These are phyloP conservation scores for Grosmannia clavigera DNA, from an alignment of 2,329 filamentous ascomycete species.

Conservation along the genomic window DNA sequence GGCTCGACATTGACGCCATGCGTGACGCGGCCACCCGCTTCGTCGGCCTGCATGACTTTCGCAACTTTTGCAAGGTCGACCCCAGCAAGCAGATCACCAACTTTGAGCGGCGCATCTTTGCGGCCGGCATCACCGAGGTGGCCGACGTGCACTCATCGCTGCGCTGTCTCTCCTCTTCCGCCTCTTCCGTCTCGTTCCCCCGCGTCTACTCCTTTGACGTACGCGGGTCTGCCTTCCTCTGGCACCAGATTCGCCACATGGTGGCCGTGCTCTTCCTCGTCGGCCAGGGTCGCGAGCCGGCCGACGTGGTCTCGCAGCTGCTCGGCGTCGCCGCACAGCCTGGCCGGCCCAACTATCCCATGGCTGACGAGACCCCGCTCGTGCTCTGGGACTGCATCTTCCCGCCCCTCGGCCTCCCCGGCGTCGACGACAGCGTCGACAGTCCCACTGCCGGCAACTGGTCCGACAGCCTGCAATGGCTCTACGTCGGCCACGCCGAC, in stretches of 20 bases:
- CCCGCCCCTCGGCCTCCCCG: slow-evolving; percentile 31
- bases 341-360: slow-evolving; percentile 71
- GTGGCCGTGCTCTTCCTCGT: slow-evolving; percentile 85
- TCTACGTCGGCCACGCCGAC: slow-evolving; percentile 59
- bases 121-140: slow-evolving; percentile 66
- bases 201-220: slow-evolving; percentile 83
- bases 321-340: slow-evolving; percentile 63
- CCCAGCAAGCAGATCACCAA: slow-evolving; percentile 78
- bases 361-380: slow-evolving; percentile 80
- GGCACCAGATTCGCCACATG: slow-evolving; percentile 97
- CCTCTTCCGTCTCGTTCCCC: slow-evolving; percentile 26
- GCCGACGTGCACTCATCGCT: slow-evolving; percentile 39
- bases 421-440: slow-evolving; percentile 17
- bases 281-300: slow-evolving; percentile 73
- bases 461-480: slow-evolving; percentile 60
- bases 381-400: slow-evolving; percentile 97
- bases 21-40: slow-evolving; percentile 65
- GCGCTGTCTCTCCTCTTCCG: slow-evolving; percentile 33
- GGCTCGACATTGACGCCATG: slow-evolving; percentile 84
- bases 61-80: slow-evolving; percentile 95
- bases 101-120: slow-evolving; percentile 67
- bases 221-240: slow-evolving; percentile 83
- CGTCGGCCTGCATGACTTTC: slow-evolving; percentile 81
- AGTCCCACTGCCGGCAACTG: slow-evolving; percentile 22
- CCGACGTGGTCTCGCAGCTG: slow-evolving; percentile 59